These are phyloP conservation scores for Hansfordia pulvinata DNA, from an alignment of 2,329 filamentous ascomycete species.

Conservation along the genomic window DNA sequence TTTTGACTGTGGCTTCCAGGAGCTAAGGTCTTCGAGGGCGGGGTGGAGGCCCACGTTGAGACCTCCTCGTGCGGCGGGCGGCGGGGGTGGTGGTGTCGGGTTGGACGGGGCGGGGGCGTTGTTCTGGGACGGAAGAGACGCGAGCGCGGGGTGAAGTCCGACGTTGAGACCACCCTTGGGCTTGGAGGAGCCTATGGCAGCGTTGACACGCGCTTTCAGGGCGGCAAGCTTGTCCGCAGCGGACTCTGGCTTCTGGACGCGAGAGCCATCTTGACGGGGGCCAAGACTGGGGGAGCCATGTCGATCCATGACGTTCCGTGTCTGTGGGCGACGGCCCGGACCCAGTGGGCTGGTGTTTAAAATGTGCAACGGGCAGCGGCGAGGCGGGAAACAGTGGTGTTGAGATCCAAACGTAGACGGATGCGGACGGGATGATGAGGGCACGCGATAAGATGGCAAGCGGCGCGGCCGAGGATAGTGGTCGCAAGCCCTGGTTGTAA, in stretches of 20 bases:
- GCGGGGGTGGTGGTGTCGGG: no score
- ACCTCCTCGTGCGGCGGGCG: no score
- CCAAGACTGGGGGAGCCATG: constrained; percentile 36
- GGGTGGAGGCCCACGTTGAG: constrained; percentile 54
- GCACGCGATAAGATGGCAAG: no score
- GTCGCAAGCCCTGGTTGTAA: no score
- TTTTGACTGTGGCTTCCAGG: constrained; percentile 29
- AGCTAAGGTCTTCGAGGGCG: constrained; percentile 47
- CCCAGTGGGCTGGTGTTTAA: no score
- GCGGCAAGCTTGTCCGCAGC: constrained; percentile 58
- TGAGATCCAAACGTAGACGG: no score
- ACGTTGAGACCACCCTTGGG: constrained; percentile 58
- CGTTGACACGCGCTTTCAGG: constrained; percentile 67
- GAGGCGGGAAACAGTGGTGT: no score
- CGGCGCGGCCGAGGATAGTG: no score
- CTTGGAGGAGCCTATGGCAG: constrained; percentile 50
- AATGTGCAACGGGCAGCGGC: no score
- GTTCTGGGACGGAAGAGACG: not conserved
- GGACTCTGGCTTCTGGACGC: constrained; percentile 41
- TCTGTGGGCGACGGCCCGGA: no score
- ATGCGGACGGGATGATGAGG: no score
- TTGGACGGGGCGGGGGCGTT: constrained; percentile 14
- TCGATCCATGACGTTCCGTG: constrained; percentile 36
- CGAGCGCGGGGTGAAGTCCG: constrained; percentile 49
- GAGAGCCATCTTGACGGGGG: constrained; percentile 40